A percentile compares a stretch with the other conserved stretches of the same genome.
phyloP scores from a whole-genome alignment of 2,329 filamentous ascomycete genomes.

The Fusarium ramigenum region DNA sequence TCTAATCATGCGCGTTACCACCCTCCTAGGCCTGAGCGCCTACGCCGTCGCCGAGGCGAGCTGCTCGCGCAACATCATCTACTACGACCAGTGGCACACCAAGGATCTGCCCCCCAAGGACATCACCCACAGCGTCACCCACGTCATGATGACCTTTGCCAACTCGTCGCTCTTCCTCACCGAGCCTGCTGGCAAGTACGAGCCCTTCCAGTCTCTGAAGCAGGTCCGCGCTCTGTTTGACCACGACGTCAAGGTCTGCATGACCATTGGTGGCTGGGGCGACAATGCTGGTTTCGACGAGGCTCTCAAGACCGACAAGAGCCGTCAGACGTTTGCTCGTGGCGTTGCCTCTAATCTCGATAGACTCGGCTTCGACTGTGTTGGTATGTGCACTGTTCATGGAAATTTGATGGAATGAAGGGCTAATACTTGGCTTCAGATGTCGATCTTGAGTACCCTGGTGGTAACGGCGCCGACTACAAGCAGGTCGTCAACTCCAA shows the following conservation, averaged over 20 bases:
- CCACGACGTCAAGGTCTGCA: conserved; percentile 65
- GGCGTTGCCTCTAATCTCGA: conserved; percentile 66
- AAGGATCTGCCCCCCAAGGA: conserved; percentile 48
- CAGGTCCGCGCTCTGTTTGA: conserved; percentile 63
- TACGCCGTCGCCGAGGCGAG: conserved; percentile 14
- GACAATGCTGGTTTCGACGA: conserved; percentile 65
- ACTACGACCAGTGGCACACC: conserved; percentile 59
- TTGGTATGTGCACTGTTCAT: conserved; percentile 51
- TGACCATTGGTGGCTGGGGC: conserved; percentile 74
- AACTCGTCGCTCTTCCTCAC: conserved; percentile 59
- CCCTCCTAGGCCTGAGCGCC: not conserved
- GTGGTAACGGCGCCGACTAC: conserved; percentile 76
- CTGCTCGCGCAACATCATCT: conserved; percentile 50
- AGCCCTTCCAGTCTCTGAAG: conserved; percentile 62
- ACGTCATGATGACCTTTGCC: conserved; percentile 66
- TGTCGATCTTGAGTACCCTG: conserved; percentile 72
- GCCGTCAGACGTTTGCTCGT: conserved; percentile 62
- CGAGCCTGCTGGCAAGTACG: conserved; percentile 50
- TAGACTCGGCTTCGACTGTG: conserved; percentile 67
- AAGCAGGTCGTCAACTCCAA: conserved; percentile 66
- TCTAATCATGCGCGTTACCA: conserved; percentile 1
- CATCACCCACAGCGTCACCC: conserved; percentile 57
- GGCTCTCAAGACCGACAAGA: conserved; percentile 58
- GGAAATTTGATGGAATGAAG: fast-evolving
- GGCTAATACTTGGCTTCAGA: conserved; percentile 49